Base-by-base conservation (phyloP, 2,329 filamentous ascomycete species). In the Xylariaceae sp. region DNA sequence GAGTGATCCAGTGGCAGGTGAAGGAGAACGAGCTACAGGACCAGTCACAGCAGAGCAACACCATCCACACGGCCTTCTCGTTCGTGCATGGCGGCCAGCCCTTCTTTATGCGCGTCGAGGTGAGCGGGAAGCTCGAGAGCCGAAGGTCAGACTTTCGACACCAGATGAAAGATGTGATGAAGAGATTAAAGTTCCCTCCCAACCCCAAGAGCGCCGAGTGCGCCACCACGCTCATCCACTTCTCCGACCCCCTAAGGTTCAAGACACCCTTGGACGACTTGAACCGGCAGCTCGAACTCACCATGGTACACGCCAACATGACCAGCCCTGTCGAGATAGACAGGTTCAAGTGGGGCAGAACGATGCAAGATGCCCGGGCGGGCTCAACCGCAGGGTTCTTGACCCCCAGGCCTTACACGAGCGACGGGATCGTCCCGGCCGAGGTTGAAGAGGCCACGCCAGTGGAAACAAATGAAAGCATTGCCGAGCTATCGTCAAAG, bases 101-200 rank as follows among this genome's bases (percentile, higher is more conserved):
- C 4, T 59, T 61, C 38, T 44, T 56, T 19, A 56, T 60, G 47
- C 48, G 49, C 14, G 55, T 60, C 3, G 51, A 55, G 31, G 54
- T 61, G 9, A 45, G 50, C 14, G 58, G 56, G 6, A 51, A 41
- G n/a, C 39, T 59, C 3, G 50, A 60, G 37, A 51, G 44, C 17
- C 43, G 38, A 14, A 26, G 23, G 2, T 50, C 48, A 13, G 40
- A 52, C 19, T 24, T 50, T 16, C 34, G 48, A 13, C 38, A 53
- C 16, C 47, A 48, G 31, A 31, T 46, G 8, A 48, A 39, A 34
- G 36, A 52, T 6, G 47, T 40, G 23, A 45, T 55, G 16, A 43
- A 37, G 29, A 47, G 47, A 27, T 33, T 52, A 9, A 51, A 43
- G 21, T 51, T 58, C 24, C 44, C 44, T 12, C 31, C 42, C 23